Evolutionary conservation across 169 alveolate species (phyloP), one percentile per base, ranked within the genome.

Genomic region (Eimeria sp.): DNA sequence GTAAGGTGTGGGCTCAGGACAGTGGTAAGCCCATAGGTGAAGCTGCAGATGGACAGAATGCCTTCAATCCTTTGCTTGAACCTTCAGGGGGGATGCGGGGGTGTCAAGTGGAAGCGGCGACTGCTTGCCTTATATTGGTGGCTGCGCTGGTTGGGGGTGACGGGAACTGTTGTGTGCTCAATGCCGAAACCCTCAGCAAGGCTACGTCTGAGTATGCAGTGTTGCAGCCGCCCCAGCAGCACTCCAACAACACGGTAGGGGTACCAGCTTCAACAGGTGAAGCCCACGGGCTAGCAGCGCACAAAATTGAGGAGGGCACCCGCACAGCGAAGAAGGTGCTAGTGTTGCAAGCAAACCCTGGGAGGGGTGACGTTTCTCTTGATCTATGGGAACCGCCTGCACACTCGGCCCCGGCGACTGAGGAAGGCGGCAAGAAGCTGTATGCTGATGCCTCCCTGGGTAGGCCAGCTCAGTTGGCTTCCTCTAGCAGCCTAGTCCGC

Each of bases 111-210:
- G 58, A 84, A 57, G 57, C 57, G 27, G 57, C 57, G 92, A 16
- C 78, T 54, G 92, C 92, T 30, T 84, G 16, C 18, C 18, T 84
- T 30, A 22, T 84, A 34, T 58, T 84, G 58, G 58, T 57, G 20
- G 92, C 92, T 4, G 92, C 92, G 40, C 61, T 84, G 78, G 92
- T 87, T 61, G 51, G 30, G 30, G 67, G 30, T 49, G 72, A 87
- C 49, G 94, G 94, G n/a, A 49, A 61, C 82, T 45, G 94, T 57
- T 87, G 94, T 61, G 61, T 87, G 83, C 94, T 87, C 25, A 87
- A 47, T 61, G 63, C 94, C 30, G 94, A 87, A 65, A 30, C 63
- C 18, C 63, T 87, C 25, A 45, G 47, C 45, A 43, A 54, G 83
- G 94, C 54, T 13, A 83, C 84, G 27, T 83, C 82, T 25, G 67